Evolutionary conservation across 331 rosid genomes (phyloP).

Genomic region (Malus hybrid): DNA sequence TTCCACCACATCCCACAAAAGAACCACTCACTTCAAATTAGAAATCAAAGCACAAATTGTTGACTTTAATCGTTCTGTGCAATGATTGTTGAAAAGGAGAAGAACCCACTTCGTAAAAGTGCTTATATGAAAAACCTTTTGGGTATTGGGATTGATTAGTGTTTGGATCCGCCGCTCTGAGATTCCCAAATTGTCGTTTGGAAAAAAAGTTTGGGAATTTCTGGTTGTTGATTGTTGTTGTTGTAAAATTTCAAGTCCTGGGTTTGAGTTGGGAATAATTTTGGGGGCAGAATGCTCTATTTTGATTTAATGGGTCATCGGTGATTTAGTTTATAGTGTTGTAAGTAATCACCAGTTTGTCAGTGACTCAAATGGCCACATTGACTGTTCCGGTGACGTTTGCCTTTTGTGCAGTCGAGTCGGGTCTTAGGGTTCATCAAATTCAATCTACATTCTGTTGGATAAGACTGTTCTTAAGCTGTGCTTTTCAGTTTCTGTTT

Average conservation of each 20-base stretch:
- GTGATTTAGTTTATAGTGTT: not conserved
- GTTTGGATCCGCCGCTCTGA: slow-evolving; percentile 11
- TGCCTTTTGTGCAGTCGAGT: not conserved
- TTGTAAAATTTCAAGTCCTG: not conserved
- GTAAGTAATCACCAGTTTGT: not conserved
- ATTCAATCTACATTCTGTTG: not conserved
- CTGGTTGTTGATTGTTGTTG: not conserved
- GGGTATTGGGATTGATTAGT: slow-evolving; percentile 12
- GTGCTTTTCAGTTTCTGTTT: not conserved
- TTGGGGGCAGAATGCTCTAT: not conserved
- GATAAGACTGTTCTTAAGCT: not conserved
- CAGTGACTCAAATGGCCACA: not conserved
- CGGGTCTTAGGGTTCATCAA: not conserved
- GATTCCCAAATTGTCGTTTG: slow-evolving; percentile 7
- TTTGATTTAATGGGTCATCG: not conserved
- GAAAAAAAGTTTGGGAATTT: not conserved
- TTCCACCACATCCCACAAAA: not conserved
- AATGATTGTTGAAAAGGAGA: not conserved
- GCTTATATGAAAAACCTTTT: not conserved
- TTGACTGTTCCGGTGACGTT: not conserved
- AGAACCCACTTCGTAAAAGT: not conserved
- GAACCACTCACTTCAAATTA: no score
- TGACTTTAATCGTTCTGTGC: not conserved
- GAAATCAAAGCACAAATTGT: not conserved
- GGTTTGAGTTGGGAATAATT: not conserved